Conservation (phyloP, 768 basidiomycete species). For the Rhodocollybia butyracea region DNA sequence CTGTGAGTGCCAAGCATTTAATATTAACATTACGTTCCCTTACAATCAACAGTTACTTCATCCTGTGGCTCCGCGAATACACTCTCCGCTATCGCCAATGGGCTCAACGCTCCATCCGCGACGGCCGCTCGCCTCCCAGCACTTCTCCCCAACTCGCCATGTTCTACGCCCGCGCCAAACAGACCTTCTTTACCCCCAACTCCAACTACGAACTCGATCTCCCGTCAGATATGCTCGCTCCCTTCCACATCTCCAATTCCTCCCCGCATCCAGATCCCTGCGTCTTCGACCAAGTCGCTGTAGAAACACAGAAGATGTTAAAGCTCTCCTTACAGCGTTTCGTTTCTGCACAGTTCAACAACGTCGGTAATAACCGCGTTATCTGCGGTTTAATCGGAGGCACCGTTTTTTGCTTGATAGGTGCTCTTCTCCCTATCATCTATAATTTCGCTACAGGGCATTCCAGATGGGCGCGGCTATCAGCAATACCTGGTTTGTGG, state of each 20-base stretch:
- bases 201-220: slow-evolving; percentile 72
- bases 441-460: slow-evolving; percentile 43
- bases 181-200: slow-evolving; percentile 75
- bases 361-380: slow-evolving; percentile 68
- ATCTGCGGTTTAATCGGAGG: slow-evolving; percentile 70
- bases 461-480: slow-evolving; percentile 55
- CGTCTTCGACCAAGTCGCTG: slow-evolving; percentile 56
- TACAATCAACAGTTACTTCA: slow-evolving; percentile 57
- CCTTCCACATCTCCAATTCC: slow-evolving; percentile 44
- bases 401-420: slow-evolving; percentile 41
- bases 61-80: slow-evolving; percentile 80
- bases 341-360: slow-evolving; percentile 64
- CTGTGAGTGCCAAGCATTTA: slow-evolving; percentile 39
- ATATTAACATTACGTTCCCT: background rate
- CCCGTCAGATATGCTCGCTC: slow-evolving; percentile 60
- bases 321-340: slow-evolving; percentile 64
- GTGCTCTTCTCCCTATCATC: slow-evolving; percentile 45
- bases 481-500: slow-evolving; percentile 68
- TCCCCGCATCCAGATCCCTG: slow-evolving; percentile 62
- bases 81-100: slow-evolving; percentile 44
- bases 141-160: slow-evolving; percentile 57
- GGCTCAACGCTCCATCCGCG: slow-evolving; percentile 19
- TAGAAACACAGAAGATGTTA: slow-evolving; percentile 56
- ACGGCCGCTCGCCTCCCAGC: slow-evolving; percentile 33
- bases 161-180: slow-evolving; percentile 77